These are phyloP conservation scores for Paramecium caudatum DNA, from an alignment of 73 alveolate species.

Conservation along the genomic window DNA sequence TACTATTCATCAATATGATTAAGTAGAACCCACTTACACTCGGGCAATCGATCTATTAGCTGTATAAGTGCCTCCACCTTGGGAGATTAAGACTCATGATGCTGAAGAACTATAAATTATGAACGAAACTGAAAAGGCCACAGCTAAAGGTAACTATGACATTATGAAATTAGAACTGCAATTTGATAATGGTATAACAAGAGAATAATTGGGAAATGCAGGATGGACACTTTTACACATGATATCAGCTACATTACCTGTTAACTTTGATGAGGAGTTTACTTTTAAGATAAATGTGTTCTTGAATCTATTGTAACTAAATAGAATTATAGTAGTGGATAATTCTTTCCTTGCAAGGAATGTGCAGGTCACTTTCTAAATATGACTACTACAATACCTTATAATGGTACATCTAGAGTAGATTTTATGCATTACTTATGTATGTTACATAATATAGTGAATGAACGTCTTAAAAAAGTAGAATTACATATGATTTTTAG, in stretches of 20 bases:
- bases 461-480: slow-evolving; percentile 50
- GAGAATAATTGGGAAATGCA: slow-evolving; percentile 53
- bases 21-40: background rate
- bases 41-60: background rate
- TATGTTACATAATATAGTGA: slow-evolving; percentile 65
- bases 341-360: slow-evolving; percentile 75
- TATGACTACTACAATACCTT: slow-evolving; percentile 15
- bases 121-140: slow-evolving; percentile 16
- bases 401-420: slow-evolving; percentile 51
- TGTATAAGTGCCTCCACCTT: background rate
- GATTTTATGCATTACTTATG: slow-evolving; percentile 75
- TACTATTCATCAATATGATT: slow-evolving; percentile 3
- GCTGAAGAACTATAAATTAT: background rate
- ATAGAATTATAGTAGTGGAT: slow-evolving; percentile 35
- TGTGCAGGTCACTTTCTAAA: slow-evolving; percentile 75
- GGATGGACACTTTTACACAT: slow-evolving; percentile 76
- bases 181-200: slow-evolving; percentile 45
- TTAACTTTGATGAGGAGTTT: slow-evolving; percentile 62
- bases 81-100: background rate
- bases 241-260: slow-evolving; percentile 76
- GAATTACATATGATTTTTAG: background rate
- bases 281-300: slow-evolving; percentile 68
- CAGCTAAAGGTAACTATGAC: background rate
- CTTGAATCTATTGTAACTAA: slow-evolving; percentile 70
- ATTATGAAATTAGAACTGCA: slow-evolving; percentile 24